Evolutionary conservation across 192 early-diverging fungal species (phyloP).

Genomic region (Physocladia obscura): DNA sequence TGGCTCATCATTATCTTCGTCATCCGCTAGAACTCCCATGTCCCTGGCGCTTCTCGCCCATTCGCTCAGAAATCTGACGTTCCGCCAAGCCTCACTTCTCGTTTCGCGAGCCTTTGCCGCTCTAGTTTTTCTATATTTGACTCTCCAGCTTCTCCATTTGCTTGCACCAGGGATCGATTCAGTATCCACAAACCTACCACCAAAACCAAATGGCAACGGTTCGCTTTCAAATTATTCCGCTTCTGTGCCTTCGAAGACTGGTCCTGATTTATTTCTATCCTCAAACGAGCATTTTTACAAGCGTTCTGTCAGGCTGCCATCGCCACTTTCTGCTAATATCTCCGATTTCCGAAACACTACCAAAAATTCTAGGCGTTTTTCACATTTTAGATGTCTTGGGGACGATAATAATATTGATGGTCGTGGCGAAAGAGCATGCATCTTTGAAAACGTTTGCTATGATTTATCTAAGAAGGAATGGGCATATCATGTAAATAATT

Average conservation of each 20-base stretch:
- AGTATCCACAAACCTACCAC: not conserved
- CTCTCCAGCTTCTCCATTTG: not conserved
- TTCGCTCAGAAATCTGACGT: not conserved
- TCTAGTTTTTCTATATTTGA: not conserved
- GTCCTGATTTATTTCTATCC: slow-evolving; percentile 6
- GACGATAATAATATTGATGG: slow-evolving; percentile 20
- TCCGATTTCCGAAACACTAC: not conserved
- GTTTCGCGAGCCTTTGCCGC: not conserved
- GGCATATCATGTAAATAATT: slow-evolving; percentile 10
- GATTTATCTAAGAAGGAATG: not conserved
- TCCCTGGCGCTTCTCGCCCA: not conserved
- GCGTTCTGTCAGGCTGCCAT: slow-evolving; percentile 1
- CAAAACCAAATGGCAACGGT: not conserved
- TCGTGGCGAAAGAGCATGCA: slow-evolving; percentile 18
- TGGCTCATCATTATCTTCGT: not conserved
- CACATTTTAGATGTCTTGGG: slow-evolving; percentile 21
- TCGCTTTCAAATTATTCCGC: too few relatives aligned
- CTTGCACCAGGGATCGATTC: not conserved
- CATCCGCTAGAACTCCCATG: not conserved
- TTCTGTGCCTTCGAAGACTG: not conserved
- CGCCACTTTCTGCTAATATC: not conserved
- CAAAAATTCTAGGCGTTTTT: slow-evolving; percentile 19
- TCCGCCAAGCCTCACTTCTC: not conserved
- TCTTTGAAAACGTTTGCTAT: slow-evolving; percentile 40
- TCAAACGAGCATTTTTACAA: slow-evolving; percentile 7